Evolutionary conservation across 495 filamentous ascomycete genomes (phyloP), one percentile per base, ranked within the genome.

Genomic region (Paragyromitra xinjiangensis): DNA sequence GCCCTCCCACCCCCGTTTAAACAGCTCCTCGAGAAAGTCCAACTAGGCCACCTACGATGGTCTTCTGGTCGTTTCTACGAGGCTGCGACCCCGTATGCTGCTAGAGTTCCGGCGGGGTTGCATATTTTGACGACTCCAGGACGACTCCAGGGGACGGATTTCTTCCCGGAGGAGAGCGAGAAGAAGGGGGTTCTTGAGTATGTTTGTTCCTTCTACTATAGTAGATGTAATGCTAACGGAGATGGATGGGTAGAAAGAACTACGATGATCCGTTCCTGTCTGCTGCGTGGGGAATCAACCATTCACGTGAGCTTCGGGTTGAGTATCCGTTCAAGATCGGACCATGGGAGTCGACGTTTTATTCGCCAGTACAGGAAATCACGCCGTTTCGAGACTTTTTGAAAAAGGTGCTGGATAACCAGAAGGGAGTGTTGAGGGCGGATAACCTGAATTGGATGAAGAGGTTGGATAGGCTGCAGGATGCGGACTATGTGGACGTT

Each of bases 31-130:
- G 84, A 88, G 26, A 85, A 88, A 77, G 88, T 86, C 53, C 90
- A 91, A 77, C 91, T 93, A 82, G 84, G 97, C 42, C 92, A 94
- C 83, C 86, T 98, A 66, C 87, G 93, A 81, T 98, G 94, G 92
- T 88, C 90, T 16, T 89, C 88, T 26, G 84, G 88, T 5, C 76
- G 73, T 6, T 76, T 87, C 2, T 93, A 91, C 79, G 83, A 87
- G 42, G 82, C 88, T 1, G 78, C 90, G 39, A 84, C 90, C 58
- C 95, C 95, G 34, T 92, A 95, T 81, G 83, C 88, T 39, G 91
- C 94, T 64, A 88, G 91, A 73, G 83, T 94, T 42, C 88, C 92
- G 6, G 90, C 94, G 2, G 95, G 95, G 26, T 85, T 98, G 9
- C 94, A 98, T 87, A 86, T 94, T 29, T 92, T 92, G 81, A 73